Evolutionary conservation across 2,329 filamentous ascomycete species (phyloP), one percentile per base, ranked within the genome.

Genomic region (Alternaria sp.): DNA sequence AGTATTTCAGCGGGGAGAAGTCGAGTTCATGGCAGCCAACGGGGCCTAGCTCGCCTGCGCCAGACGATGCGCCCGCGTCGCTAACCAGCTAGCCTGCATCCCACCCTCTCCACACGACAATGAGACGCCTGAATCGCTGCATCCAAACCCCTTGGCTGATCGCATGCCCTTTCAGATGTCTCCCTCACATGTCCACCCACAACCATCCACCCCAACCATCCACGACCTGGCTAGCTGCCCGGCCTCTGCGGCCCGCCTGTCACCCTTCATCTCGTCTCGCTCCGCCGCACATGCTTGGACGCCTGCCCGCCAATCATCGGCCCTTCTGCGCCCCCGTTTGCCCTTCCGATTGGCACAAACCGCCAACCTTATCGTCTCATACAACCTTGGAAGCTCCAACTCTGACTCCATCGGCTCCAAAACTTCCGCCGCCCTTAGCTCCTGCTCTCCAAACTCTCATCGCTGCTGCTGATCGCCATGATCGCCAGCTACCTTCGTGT

Each of bases 1-100:
- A 41, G 54, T 56, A 56, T 46, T 46, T 56, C 54, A 46, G 54
- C 54, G 54, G 54, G 54, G 54, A 56, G 25, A 46, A 28, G 54
- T 46, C 53, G 14, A 33, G 54, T 43, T 43, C 25, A 43, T 46
- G 28, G 8, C 20, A 10, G 33, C 49, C 54, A 44, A 30, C 54
- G 30, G 25, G 54, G 54, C 9, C 54, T 56, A 56, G 54, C 43
- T 46, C 37, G 18, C 25, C 15, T 28, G 25, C 54, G 4, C 41
- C 41, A 23, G 28, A 23, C 49, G 30, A 51, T 51, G 49, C 37
- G 37, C 21, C 46, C 28, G 49, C 49, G 28, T 37, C 28, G 49
- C 15, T 18, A 23, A 51, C 18, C 12, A 20, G 28, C 28, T 51
- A 51, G 28, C n/a, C 28, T 30, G 26, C 49, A 28, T 45, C 23